Percentiles rank a stretch among this genome's conserved stretches.
Conservation (phyloP, 805 yeast species). For the Monosporozyma aerobia region DNA sequence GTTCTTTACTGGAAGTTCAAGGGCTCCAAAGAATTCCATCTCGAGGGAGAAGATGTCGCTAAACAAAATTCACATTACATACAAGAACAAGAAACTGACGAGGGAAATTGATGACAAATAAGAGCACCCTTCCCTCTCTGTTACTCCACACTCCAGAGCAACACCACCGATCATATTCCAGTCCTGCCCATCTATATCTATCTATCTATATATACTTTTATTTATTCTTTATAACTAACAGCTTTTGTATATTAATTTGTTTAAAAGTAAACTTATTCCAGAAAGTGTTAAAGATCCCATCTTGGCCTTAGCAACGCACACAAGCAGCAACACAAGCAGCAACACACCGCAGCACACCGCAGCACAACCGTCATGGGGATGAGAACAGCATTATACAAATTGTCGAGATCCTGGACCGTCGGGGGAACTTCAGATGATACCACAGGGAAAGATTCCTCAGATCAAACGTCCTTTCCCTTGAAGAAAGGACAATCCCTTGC, state of each 20-base stretch:
- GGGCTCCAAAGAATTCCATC: conserved; percentile 30
- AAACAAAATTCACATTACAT: background rate
- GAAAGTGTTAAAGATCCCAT: background rate
- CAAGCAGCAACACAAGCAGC: background rate
- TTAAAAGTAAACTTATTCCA: background rate
- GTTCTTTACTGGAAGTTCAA: conserved; percentile 44
- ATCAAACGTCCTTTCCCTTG: background rate
- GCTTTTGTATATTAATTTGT: background rate
- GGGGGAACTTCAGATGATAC: background rate
- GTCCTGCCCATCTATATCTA: too few species aligned
- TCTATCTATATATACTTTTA: background rate
- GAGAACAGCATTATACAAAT: conserved; percentile 1
- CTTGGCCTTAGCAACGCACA: background rate
- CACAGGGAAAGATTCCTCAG: background rate
- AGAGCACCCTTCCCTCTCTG: background rate
- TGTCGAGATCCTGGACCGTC: conserved; percentile 1
- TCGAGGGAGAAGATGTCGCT: conserved; percentile 14
- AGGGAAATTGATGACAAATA: background rate
- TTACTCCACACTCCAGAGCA: background rate
- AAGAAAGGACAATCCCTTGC: conserved; percentile 3
- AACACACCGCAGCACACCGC: background rate
- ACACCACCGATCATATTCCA: too few species aligned
- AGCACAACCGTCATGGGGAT: conserved; percentile 1
- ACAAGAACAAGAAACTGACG: conserved; percentile 8
- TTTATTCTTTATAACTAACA: background rate